Base-by-base conservation (phyloP, 2,329 filamentous ascomycete genomes). In the Triangularia setosa region DNA sequence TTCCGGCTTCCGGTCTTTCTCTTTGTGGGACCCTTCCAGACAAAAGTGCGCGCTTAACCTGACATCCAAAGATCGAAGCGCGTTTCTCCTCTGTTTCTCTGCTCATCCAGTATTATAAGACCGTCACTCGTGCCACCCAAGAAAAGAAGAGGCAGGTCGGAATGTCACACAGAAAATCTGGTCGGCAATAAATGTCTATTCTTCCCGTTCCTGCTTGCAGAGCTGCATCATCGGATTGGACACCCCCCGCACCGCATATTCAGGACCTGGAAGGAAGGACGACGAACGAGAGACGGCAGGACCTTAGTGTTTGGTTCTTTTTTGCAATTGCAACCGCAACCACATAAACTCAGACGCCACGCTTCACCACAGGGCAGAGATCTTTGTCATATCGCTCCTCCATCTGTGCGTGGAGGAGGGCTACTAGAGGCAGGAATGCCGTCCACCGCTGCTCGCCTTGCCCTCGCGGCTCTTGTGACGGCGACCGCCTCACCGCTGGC, bases 131-230 rank as follows among this genome's bases (percentile, higher is more conserved):
- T 28, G 44, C 24, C 21, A 54, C 5, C 44, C 35, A 6, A 16
- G 48, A 23, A 59, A 21, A 58, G 59, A 21, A 58, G 59, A 58
- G 48, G 52, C 35, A 18, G 40, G 48, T 66, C 64, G 64, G 58
- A 62, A 69, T 71, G 69, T 69, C 64, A 67, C 63, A 67, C 64
- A 64, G 30, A 40, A 30, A 25, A 64, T 57, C 64, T 52, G 58
- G 61, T 4, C 58, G 60, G 64, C 67, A 65, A 63, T 70, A 68
- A 66, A 24, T 58, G 25, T 65, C 64, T 54, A 56, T 60, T 67
- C 63, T 66, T 70, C 58, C 58, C 57, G 60, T 63, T 65, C 63
- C 56, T 33, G 63, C 11, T 35, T 60, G 58, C 65, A 60, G 62
- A 61, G 60, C 64, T 64, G 64, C 53, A 33, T 65, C 48, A 53